These are phyloP conservation scores for Cladophialophora immunda DNA, from an alignment of 2,329 filamentous ascomycete species.

Conservation along the genomic window DNA sequence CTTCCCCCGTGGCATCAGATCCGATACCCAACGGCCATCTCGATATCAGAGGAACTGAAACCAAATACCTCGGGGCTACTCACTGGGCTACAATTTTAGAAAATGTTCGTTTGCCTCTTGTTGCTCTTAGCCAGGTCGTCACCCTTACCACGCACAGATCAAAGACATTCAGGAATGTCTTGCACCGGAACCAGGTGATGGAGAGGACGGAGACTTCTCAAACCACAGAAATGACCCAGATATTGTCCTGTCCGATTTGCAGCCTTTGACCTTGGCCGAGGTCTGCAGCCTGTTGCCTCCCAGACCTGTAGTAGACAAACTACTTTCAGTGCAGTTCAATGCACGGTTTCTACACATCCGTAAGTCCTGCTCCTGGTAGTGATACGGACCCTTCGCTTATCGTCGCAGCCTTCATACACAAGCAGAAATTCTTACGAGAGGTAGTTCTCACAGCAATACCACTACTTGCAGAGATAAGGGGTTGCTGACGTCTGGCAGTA, in stretches of 20 bases:
- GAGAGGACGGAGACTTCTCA: not conserved
- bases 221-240: not conserved
- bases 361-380: not conserved
- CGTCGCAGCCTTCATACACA: conserved; percentile 31
- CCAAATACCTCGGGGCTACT: conserved; percentile 47
- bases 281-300: conserved; percentile 10
- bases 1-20: not conserved
- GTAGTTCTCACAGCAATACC: not conserved
- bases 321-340: conserved; percentile 20
- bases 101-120: conserved; percentile 38
- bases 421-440: conserved; percentile 16
- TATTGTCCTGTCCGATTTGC: not conserved
- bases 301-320: conserved; percentile 17
- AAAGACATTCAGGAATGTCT: conserved; percentile 28
- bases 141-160: conserved; percentile 12
- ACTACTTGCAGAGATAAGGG: not conserved
- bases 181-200: conserved; percentile 8
- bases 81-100: conserved; percentile 53
- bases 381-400: conserved; percentile 36
- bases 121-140: not conserved
- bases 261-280: conserved; percentile 13
- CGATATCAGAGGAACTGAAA: conserved; percentile 15
- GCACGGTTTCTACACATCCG: conserved; percentile 17
- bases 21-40: conserved; percentile 15
- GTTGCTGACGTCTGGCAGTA: conserved; percentile 49